A percentile compares a stretch with the other conserved stretches of the same genome.
Conservation (phyloP, 768 basidiomycete genomes). For the Hydnomerulius pinastri region DNA sequence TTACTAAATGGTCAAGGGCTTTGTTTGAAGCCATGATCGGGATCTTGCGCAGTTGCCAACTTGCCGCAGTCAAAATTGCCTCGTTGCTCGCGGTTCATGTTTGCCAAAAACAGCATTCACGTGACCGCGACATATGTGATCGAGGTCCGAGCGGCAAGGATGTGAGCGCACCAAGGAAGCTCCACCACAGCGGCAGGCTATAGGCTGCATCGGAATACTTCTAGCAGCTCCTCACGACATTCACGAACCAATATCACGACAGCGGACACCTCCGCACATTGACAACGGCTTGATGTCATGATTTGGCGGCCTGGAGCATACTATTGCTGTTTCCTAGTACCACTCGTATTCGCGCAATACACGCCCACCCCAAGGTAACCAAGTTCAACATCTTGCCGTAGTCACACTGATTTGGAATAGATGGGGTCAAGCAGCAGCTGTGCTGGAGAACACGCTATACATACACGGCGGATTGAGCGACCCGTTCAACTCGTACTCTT, state of each 20-base stretch:
- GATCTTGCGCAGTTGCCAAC: too few species aligned
- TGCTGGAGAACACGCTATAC: slow-evolving; percentile 61
- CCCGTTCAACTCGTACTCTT: slow-evolving; percentile 64
- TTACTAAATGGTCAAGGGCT: too few species aligned
- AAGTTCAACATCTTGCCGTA: neutral
- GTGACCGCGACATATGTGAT: too few species aligned
- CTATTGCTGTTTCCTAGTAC: slow-evolving; percentile 15
- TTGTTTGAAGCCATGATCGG: too few species aligned
- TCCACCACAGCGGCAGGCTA: too few species aligned
- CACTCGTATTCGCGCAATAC: slow-evolving; percentile 22
- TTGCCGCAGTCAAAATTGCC: too few species aligned
- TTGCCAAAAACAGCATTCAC: too few species aligned
- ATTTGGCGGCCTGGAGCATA: slow-evolving; percentile 5
- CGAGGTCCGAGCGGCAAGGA: too few species aligned
- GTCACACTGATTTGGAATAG: slow-evolving; percentile 40
- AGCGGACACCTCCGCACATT: too few species aligned
- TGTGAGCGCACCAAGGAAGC: too few species aligned
- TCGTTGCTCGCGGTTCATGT: too few species aligned
- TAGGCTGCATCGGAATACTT: neutral
- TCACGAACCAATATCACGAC: slow-evolving; percentile 19
- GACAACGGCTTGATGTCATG: slow-evolving; percentile 7
- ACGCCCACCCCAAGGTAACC: slow-evolving; percentile 27
- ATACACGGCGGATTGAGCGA: slow-evolving; percentile 85
- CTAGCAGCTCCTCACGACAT: slow-evolving; percentile 4
- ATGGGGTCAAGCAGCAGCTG: slow-evolving; percentile 79